Percentiles rank a stretch among this genome's conserved stretches.
Evolutionary conservation across 2,329 filamentous ascomycete species (phyloP).

Genomic region (Escovopsis sp.): DNA sequence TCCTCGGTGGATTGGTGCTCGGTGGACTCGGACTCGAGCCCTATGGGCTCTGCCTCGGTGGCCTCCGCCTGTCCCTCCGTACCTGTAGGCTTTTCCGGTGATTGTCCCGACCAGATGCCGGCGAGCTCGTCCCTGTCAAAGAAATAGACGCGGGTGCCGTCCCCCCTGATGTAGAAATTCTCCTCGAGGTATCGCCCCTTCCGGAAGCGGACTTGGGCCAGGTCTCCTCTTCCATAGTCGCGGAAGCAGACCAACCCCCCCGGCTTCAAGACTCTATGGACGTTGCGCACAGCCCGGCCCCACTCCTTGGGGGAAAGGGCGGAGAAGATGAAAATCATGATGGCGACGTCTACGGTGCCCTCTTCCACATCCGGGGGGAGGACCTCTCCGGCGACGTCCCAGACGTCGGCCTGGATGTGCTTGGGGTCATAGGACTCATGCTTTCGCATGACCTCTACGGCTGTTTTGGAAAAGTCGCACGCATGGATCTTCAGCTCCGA

Average conservation of each 20-base stretch:
- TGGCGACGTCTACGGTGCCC: conserved; percentile 74
- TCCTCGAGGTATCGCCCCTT: conserved; percentile 88
- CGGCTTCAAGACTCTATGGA: conserved; percentile 71
- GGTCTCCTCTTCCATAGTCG: conserved; percentile 88
- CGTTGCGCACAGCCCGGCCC: conserved; percentile 66
- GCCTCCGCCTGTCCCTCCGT: too few relatives aligned
- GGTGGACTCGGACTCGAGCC: neutral
- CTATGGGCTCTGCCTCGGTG: conserved; percentile 5
- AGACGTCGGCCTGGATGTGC: conserved; percentile 77
- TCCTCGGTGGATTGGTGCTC: too few relatives aligned
- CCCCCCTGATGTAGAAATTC: conserved; percentile 93
- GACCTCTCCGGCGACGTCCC: conserved; percentile 65
- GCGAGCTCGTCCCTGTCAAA: conserved; percentile 78
- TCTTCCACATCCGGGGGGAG: conserved; percentile 65
- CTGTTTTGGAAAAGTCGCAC: conserved; percentile 91
- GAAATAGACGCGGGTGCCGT: conserved; percentile 94
- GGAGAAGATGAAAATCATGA: conserved; percentile 96
- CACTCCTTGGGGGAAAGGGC: conserved; percentile 77
- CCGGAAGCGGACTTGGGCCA: conserved; percentile 94
- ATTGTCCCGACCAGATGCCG: conserved; percentile 54
- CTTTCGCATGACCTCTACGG: conserved; percentile 78
- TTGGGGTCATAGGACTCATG: conserved; percentile 61
- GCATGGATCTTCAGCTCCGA: conserved; percentile 71
- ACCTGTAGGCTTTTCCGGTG: neutral
- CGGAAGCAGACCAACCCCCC: conserved; percentile 90